phyloP scores from a whole-genome alignment of 2,329 filamentous ascomycete genomes.

The Ilyonectria robusta region DNA sequence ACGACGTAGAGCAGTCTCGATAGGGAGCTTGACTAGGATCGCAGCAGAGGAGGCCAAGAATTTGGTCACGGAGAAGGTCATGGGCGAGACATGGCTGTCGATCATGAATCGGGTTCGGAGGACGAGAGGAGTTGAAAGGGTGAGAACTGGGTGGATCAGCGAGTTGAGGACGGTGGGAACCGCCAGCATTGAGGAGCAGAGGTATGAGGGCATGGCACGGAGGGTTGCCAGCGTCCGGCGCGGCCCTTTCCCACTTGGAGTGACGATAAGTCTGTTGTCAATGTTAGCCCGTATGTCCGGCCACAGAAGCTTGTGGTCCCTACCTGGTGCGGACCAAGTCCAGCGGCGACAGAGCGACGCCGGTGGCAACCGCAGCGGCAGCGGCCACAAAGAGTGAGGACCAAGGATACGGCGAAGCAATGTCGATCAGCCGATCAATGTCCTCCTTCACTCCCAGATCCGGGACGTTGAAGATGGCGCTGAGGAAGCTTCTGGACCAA shows the following conservation, averaged over 20 bases:
- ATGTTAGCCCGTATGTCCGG: conserved; percentile 46
- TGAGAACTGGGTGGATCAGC: conserved; percentile 85
- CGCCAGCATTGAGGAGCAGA: conserved; percentile 79
- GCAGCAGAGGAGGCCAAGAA: conserved; percentile 86
- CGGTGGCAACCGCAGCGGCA: conserved; percentile 77
- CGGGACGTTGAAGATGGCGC: conserved; percentile 90
- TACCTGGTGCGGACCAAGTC: conserved; percentile 87
- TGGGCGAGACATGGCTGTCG: conserved; percentile 85
- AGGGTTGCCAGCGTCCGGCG: conserved; percentile 85
- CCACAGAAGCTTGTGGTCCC: conserved; percentile 41
- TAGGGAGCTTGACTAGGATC: conserved; percentile 87
- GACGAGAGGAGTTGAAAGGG: conserved; percentile 85
- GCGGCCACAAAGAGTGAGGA: conserved; percentile 82
- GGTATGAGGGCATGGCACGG: conserved; percentile 82
- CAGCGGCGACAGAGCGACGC: conserved; percentile 86
- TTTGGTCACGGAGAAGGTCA: conserved; percentile 84
- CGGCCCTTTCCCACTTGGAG: conserved; percentile 80
- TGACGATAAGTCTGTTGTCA: conserved; percentile 80
- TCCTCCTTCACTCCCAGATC: conserved; percentile 84
- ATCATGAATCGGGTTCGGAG: conserved; percentile 88
- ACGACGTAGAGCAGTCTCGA: conserved; percentile 92
- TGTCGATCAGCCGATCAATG: conserved; percentile 79
- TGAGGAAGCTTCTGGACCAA: conserved; percentile 92
- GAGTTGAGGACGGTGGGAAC: conserved; percentile 91
- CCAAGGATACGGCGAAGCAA: conserved; percentile 85